phyloP scores from a whole-genome alignment of 1,284 basidiomycete species.

The Sporisorium graminicola region DNA sequence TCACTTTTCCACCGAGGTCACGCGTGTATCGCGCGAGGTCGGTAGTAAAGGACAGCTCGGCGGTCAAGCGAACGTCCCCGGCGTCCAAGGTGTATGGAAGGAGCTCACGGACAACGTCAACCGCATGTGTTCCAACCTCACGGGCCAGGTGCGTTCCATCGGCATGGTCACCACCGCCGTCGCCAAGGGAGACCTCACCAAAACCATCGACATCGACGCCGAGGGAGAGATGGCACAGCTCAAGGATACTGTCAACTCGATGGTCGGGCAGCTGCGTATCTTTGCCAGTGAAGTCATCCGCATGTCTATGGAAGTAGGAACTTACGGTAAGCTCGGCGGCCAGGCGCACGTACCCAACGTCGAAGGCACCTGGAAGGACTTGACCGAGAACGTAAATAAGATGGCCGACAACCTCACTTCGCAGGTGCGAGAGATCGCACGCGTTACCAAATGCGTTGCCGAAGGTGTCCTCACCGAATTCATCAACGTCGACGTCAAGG shows the following conservation, averaged over 20 bases:
- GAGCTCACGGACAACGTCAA: conserved; percentile 78
- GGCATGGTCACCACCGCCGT: conserved; percentile 93
- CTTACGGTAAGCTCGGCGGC: conserved; percentile 68
- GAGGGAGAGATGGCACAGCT: conserved; percentile 91
- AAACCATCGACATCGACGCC: conserved; percentile 77
- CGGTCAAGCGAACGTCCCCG: conserved; percentile 69
- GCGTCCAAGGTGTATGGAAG: conserved; percentile 70
- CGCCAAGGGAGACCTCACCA: conserved; percentile 74
- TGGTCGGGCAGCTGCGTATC: conserved; percentile 87
- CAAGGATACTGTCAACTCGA: conserved; percentile 88
- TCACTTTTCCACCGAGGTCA: conserved; percentile 93
- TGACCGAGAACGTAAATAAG: conserved; percentile 72
- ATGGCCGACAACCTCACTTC: conserved; percentile 70
- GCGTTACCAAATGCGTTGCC: conserved; percentile 77
- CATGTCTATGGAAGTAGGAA: conserved; percentile 70
- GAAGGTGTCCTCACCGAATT: conserved; percentile 88
- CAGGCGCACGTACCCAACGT: conserved; percentile 71
- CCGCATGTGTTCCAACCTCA: conserved; percentile 91
- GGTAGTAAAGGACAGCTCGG: conserved; percentile 65
- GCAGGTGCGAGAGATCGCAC: conserved; percentile 69
- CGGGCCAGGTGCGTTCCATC: conserved; percentile 91
- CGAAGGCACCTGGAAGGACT: conserved; percentile 71
- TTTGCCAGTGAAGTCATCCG: conserved; percentile 79
- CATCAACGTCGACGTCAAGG: conserved; percentile 94
- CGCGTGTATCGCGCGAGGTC: conserved; percentile 80